Evolutionary conservation across 768 basidiomycete genomes (phyloP).

Genomic region (Calocybe indica): DNA sequence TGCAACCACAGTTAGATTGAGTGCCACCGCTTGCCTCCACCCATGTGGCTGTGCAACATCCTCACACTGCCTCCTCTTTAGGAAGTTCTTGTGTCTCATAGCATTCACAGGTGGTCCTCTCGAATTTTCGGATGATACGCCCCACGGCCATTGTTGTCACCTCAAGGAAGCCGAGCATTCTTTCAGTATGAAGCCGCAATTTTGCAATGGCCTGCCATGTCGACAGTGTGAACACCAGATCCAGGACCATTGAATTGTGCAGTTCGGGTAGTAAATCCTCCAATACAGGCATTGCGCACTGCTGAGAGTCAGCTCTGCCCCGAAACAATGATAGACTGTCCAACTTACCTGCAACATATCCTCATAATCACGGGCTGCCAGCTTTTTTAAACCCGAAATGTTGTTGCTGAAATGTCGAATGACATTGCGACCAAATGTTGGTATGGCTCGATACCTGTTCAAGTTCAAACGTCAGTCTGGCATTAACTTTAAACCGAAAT

Average conservation of each 20-base stretch:
- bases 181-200: slow-evolving; percentile 28
- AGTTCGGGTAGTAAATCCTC: slow-evolving; percentile 27
- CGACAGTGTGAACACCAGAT: slow-evolving; percentile 22
- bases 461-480: not conserved
- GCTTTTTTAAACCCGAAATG: slow-evolving; percentile 17
- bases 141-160: slow-evolving; percentile 22
- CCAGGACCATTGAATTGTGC: slow-evolving; percentile 18
- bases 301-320: not conserved
- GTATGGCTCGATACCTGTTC: slow-evolving; percentile 2
- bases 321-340: not conserved
- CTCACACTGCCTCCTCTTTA: slow-evolving; percentile 18
- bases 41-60: slow-evolving; percentile 9
- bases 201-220: slow-evolving; percentile 33
- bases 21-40: slow-evolving; percentile 6
- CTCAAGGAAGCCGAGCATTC: slow-evolving; percentile 20
- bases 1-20: slow-evolving; percentile 6
- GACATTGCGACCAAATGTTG: slow-evolving; percentile 11
- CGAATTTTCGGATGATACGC: slow-evolving; percentile 16
- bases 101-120: slow-evolving; percentile 10
- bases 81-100: slow-evolving; percentile 25
- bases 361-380: slow-evolving; percentile 25
- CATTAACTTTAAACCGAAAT: not conserved
- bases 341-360: slow-evolving; percentile 17
- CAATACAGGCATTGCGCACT: slow-evolving; percentile 28
- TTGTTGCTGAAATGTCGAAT: slow-evolving; percentile 21